Conservation (phyloP, 2,329 filamentous ascomycete genomes). For the Arthrobotrys entomopaga region DNA sequence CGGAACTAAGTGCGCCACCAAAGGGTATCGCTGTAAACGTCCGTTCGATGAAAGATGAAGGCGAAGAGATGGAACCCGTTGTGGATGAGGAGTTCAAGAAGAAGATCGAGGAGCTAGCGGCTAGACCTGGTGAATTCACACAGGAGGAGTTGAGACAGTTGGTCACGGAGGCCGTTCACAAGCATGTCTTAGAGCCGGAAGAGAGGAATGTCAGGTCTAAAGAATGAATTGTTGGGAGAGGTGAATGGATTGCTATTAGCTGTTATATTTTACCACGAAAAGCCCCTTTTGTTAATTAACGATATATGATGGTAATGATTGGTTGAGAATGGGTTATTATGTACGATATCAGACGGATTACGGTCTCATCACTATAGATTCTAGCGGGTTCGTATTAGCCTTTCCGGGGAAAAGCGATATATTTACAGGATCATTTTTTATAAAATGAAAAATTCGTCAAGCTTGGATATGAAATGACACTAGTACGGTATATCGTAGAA, state of each 20-base stretch:
- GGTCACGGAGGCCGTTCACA: constrained; percentile 80
- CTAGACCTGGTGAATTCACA: constrained; percentile 80
- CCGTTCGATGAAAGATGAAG: constrained; percentile 74
- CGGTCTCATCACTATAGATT: constrained; percentile 13
- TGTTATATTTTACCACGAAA: not conserved
- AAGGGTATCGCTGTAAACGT: constrained; percentile 81
- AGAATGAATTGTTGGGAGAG: constrained; percentile 59
- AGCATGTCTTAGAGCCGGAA: constrained; percentile 68
- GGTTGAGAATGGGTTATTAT: not conserved
- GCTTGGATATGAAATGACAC: constrained; percentile 21
- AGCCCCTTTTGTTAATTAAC: not conserved
- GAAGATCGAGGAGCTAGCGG: constrained; percentile 87
- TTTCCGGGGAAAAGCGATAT: constrained; percentile 16
- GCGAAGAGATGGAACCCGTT: constrained; percentile 69
- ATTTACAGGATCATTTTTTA: constrained; percentile 23
- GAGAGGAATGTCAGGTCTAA: constrained; percentile 74
- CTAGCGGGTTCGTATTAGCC: constrained; percentile 4
- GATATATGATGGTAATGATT: not conserved
- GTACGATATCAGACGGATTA: constrained; percentile 36
- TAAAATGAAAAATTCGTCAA: constrained; percentile 5
- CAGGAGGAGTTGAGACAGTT: constrained; percentile 82
- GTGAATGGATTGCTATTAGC: constrained; percentile 5
- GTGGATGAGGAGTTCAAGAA: constrained; percentile 84
- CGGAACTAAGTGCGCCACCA: constrained; percentile 68
- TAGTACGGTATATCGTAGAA: constrained; percentile 1